Base-by-base conservation (phyloP, 2,329 filamentous ascomycete genomes). In the Fusarium dlaminii region DNA sequence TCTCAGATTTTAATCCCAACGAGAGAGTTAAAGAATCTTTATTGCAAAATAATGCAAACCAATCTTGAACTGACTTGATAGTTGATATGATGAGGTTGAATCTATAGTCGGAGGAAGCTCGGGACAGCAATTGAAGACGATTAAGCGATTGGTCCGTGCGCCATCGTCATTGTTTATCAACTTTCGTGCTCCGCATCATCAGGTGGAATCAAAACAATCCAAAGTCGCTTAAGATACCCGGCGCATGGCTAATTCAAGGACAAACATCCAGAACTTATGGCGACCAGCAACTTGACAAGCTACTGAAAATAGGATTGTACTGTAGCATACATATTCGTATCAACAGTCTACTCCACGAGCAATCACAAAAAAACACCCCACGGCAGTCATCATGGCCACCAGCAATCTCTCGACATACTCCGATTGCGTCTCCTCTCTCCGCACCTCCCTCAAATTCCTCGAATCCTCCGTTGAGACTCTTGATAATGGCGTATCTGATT, bases 371-470 rank as follows among this genome's bases (percentile, higher is more conserved):
- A 39, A 17, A 54, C n/a, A n/a, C 48, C 58, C 57, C 63, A 65
- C 64, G 49, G 61, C 54, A 65, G n/a, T 56, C 57, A 72, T 69
- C 63, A 72, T 78, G 56, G 70, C 78, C 30, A 72, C 75, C 58
- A 74, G 76, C 46, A 75, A 78, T 54, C 70, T 81, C 55, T 73
- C 81, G 36, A 82, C 84, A 39, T 90, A 90, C 82, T 81, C 81
- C 72, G 88, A 89, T 82, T 91, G 89, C 83, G 89, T 91, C 68
- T 80, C 87, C 60, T 89, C 89, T 27, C 85, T 91, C 29, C 88
- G 88, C 78, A 84, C 84, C 54, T 90, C 89, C n/a, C 87, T 91
- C 70, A 85, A 86, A 67, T 89, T 88, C 77, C 89, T 91, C 77
- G 87, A 90, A 66, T 89, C 88, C 11, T 90, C 90, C 18, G 89